A percentile compares a stretch with the other conserved stretches of the same genome.
Evolutionary conservation across 169 alveolate genomes (phyloP).

Genomic region (Cryptosporidium canis): DNA sequence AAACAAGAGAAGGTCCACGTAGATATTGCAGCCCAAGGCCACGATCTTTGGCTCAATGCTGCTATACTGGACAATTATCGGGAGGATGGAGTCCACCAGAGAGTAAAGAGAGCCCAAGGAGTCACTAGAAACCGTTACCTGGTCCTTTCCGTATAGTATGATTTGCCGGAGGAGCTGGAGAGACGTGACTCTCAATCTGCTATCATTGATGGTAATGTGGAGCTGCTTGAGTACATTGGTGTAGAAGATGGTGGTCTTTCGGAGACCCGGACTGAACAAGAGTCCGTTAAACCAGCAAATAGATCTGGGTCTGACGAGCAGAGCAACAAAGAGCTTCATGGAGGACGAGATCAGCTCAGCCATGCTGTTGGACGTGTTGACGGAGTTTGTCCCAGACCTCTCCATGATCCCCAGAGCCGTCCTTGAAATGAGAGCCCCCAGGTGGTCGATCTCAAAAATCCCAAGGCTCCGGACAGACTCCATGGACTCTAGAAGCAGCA

Average conservation of each 20-base stretch:
- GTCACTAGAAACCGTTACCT: constrained; percentile 34
- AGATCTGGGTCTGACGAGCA: constrained; percentile 38
- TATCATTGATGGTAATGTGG: constrained; percentile 47
- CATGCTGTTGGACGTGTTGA: constrained; percentile 22
- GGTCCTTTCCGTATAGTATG: constrained; percentile 38
- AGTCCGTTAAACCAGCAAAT: constrained; percentile 39
- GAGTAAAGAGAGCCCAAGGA: constrained; percentile 64
- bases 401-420: constrained; percentile 36
- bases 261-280: background rate
- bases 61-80: constrained; percentile 50
- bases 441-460: constrained; percentile 3
- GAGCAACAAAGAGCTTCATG: constrained; percentile 40
- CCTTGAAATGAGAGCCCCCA: constrained; percentile 21
- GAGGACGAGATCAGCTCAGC: constrained; percentile 47
- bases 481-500: constrained; percentile 2
- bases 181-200: constrained; percentile 42
- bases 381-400: constrained; percentile 17
- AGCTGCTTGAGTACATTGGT: constrained; percentile 26
- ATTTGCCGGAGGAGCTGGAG: constrained; percentile 50
- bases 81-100: constrained; percentile 27
- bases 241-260: constrained; percentile 6
- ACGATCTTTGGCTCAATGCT: constrained; percentile 48
- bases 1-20: constrained; percentile 27
- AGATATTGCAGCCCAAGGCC: constrained; percentile 36
- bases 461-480: background rate